Evolutionary conservation across 2,329 filamentous ascomycete species (phyloP), one percentile per base, ranked within the genome.

Genomic region (Zymoseptoria brevis): DNA sequence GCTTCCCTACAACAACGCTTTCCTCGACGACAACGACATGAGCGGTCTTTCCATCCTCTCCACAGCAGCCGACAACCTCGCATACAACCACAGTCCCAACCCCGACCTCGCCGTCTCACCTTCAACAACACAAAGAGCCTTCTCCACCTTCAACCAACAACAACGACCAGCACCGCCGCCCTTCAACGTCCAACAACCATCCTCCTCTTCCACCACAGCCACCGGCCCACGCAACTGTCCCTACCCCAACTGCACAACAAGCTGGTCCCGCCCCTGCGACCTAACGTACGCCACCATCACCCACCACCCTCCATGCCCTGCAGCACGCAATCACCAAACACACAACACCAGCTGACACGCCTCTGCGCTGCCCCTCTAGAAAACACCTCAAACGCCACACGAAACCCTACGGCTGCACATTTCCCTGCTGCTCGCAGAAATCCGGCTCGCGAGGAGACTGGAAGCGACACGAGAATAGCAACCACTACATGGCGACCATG

Each of bases 401-500:
- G 7, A 86, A 85, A 64, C 92, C 90, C 0, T 96, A 93, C 63
- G 86, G 85, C 11, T 96, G 92, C 73, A 96, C 90, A 0, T 88
- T 86, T 63, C 74, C 78, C 8, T 74, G 76, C 29, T 96, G 92
- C 68, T 73, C 75, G 54, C 91, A 90, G 69, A 78, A 71, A 0
- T 96, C 96, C 66, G 92, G 92, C n/a, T 92, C 88, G 73, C 96
- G 96, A 71, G 92, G 90, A 60, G 92, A 96, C 73, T 96, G 85
- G 92, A 96, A 95, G 71, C 84, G 92, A 1, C 92, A 96, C 68
- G 93, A 96, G 69, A 87, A 85, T 64, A 85, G 83, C 16, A 88
- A 93, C 68, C 91, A 96, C 71, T 84, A 83, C 61, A 83, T 87
- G 60, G 73, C 82, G 5, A 87, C 91, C 68, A 80, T 81, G 53